These are phyloP conservation scores for Candida quercuum DNA, from an alignment of 805 yeast species.

Conservation along the genomic window DNA sequence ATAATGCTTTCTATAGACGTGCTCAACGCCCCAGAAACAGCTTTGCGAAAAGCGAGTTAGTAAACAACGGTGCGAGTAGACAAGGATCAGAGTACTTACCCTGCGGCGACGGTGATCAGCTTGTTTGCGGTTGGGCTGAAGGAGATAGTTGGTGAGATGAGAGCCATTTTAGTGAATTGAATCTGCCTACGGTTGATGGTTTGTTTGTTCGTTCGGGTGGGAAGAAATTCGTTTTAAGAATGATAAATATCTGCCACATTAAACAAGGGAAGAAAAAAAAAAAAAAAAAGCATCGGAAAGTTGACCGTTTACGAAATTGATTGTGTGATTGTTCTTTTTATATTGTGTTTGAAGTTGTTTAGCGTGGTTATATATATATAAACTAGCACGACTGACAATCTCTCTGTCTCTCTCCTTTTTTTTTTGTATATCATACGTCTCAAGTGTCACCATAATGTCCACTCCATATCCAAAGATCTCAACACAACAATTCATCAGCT, in stretches of 20 bases:
- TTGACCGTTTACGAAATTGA: not conserved
- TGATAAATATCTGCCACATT: not conserved
- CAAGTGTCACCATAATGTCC: not conserved
- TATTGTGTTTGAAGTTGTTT: no score
- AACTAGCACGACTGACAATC: not conserved
- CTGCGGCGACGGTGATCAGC: conserved; percentile 56
- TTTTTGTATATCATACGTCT: not conserved
- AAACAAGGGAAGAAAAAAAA: not conserved
- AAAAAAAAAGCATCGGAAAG: not conserved
- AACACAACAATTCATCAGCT: conserved; percentile 14
- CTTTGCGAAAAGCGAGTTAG: conserved; percentile 33
- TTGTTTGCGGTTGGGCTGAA: conserved; percentile 42
- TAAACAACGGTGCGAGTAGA: no score
- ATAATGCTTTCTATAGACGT: conserved; percentile 68
- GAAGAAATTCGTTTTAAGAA: no score
- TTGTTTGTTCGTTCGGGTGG: no score
- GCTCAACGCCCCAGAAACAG: conserved; percentile 90
- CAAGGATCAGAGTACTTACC: no score
- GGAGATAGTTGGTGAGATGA: conserved; percentile 34
- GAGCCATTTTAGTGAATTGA: conserved; percentile 6
- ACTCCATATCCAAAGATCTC: conserved; percentile 12
- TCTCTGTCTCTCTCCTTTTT: not conserved
- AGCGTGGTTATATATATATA: no score
- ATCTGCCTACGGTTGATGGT: no score
- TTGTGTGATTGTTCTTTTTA: not conserved